Evolutionary conservation across 345 rosid species (phyloP).

Genomic region (Jatropha curcas): DNA sequence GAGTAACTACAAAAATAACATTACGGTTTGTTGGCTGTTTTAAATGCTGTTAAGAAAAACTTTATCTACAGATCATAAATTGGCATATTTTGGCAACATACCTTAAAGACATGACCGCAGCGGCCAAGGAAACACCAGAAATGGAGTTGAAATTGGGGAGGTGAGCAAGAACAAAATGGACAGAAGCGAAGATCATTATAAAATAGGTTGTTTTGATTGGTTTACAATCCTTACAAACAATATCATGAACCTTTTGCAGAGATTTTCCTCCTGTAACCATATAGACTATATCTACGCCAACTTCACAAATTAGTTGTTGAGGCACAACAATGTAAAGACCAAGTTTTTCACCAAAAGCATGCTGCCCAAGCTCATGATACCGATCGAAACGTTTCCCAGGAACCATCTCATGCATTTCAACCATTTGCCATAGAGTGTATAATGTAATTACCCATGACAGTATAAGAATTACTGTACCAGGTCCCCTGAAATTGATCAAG

Average conservation of each 20-base stretch:
- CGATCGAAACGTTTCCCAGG: conserved; percentile 36
- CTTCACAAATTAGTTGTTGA: conserved; percentile 27
- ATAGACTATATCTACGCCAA: conserved; percentile 32
- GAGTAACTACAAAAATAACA: conserved; percentile 20
- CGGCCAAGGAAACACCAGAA: conserved; percentile 32
- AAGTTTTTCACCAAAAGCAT: conserved; percentile 31
- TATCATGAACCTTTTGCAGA: conserved; percentile 22
- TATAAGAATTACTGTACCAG: conserved; percentile 22
- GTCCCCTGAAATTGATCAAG: conserved; percentile 31
- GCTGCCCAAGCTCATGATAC: conserved; percentile 35
- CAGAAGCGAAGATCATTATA: conserved; percentile 36
- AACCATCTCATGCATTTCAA: conserved; percentile 38
- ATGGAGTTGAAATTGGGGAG: conserved; percentile 35
- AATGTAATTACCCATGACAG: conserved; percentile 32
- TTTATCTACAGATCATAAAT: no score
- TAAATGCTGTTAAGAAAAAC: no score
- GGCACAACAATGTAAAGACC: conserved; percentile 36
- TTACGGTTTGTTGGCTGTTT: no score
- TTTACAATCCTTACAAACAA: conserved; percentile 15
- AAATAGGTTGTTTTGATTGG: conserved; percentile 21
- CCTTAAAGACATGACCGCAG: conserved; percentile 36
- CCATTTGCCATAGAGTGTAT: conserved; percentile 38
- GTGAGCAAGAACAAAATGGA: conserved; percentile 31
- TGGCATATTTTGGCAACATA: no score
- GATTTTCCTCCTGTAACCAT: conserved; percentile 40